These are phyloP conservation scores for Phanerochaete carnosa DNA, from an alignment of 768 basidiomycete species.

Conservation along the genomic window DNA sequence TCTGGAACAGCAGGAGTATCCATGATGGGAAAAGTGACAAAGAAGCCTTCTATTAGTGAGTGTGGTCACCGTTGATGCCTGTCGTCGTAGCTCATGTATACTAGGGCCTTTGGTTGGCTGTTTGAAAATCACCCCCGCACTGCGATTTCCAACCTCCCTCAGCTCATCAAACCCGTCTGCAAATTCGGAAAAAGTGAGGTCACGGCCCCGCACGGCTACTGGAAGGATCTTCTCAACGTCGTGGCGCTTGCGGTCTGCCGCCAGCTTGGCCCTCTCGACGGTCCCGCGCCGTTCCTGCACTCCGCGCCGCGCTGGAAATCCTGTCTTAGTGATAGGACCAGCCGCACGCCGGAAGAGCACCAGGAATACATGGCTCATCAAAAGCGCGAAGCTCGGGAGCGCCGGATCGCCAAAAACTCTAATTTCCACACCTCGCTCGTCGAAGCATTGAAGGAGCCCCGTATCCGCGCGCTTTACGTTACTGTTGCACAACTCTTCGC, in stretches of 20 bases:
- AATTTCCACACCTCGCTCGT: slow-evolving; percentile 34
- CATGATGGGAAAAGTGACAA: slow-evolving; percentile 65
- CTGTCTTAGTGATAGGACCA: neutral
- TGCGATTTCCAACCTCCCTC: slow-evolving; percentile 56
- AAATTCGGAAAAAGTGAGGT: slow-evolving; percentile 22
- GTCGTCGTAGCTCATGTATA: neutral
- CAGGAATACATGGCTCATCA: slow-evolving; percentile 21
- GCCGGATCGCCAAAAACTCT: slow-evolving; percentile 13
- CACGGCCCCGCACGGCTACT: slow-evolving; percentile 56
- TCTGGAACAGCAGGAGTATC: slow-evolving; percentile 68
- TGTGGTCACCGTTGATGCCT: neutral
- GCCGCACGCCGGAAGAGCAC: slow-evolving; percentile 12
- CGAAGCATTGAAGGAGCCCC: slow-evolving; percentile 41
- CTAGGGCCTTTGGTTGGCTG: slow-evolving; percentile 62
- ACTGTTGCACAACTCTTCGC: slow-evolving; percentile 60
- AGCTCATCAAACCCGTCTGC: slow-evolving; percentile 53
- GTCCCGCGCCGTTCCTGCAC: neutral
- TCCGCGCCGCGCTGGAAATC: no score
- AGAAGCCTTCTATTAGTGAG: slow-evolving; percentile 56
- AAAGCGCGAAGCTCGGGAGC: neutral
- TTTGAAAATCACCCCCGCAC: slow-evolving; percentile 68
- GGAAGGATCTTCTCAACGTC: slow-evolving; percentile 75
- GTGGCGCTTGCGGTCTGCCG: slow-evolving; percentile 54
- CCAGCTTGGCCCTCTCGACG: slow-evolving; percentile 33
- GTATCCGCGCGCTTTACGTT: slow-evolving; percentile 62